Base-by-base conservation (phyloP, 352 stramenopile genomes). In the Pythium sukuiense region DNA sequence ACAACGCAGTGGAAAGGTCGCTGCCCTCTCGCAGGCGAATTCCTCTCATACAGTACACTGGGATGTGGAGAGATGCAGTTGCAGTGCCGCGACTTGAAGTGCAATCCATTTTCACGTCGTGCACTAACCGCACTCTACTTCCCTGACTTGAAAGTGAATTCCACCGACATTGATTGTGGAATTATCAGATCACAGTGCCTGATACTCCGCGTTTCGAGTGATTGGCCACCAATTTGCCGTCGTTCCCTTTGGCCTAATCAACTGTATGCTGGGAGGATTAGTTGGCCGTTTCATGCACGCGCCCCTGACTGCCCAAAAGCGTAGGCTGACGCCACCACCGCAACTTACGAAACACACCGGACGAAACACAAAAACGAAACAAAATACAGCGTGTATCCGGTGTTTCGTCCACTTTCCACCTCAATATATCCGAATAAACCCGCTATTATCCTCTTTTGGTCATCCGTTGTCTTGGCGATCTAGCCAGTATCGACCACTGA, bases 341-440 rank as follows among this genome's bases (percentile, higher is more conserved):
- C 45, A 27, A 53, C 24, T 3, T 53, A 13, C n/a, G 32, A 53
- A 53, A 30, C 45, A 30, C 24, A 32, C 24, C 20, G 30, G 14
- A 20, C 18, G 45, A 29, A 29, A 53, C 45, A 53, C 45, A 53
- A 27, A 53, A 53, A 53, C 18, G 45, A 9, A 53, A 53, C 45
- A 53, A 30, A 53, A 53, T 20, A 24, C 3, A 8, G 39, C 14
- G 14, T 48, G 39, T 48, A 24, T 24, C 39, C 5, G 1, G 13
- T 13, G 13, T 48, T 48, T 48, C 18, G 16, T 48, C 39, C 39
- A n/a, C 3, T n/a, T 6, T 1, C 20, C 0, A 24, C 39, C 39
- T 7, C 24, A 3, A 48, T 24, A 48, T 9, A 24, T 9, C 39
- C 39, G 6, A 8, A 24, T 48, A 5, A 24, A 48, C 20, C 39